Percentiles rank a stretch among this genome's conserved stretches.
Conservation (phyloP, 2,329 filamentous ascomycete genomes). For the Exophiala viscosa region DNA sequence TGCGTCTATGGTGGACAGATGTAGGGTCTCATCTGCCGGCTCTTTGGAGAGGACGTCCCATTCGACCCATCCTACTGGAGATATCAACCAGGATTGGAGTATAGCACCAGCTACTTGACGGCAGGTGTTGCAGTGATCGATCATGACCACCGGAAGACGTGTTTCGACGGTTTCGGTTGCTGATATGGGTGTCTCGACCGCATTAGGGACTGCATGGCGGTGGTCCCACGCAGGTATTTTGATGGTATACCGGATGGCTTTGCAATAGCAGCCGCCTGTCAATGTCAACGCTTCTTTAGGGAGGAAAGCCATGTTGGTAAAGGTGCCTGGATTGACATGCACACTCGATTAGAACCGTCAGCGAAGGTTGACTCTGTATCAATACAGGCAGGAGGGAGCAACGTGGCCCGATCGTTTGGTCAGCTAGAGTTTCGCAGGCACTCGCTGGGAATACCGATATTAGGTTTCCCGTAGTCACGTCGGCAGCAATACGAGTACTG, state of each 20-base stretch:
- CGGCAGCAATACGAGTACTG: too few relatives aligned
- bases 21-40: neutral
- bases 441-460: too few relatives aligned
- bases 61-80: conserved; percentile 29
- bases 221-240: conserved; percentile 23
- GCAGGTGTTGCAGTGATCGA: conserved; percentile 32
- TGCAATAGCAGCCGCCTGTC: conserved; percentile 32
- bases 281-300: conserved; percentile 24
- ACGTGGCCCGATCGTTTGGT: too few relatives aligned
- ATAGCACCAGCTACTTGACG: conserved; percentile 25
- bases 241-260: conserved; percentile 30
- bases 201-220: conserved; percentile 16
- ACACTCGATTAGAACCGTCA: too few relatives aligned
- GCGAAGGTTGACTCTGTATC: too few relatives aligned
- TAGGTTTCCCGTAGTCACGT: too few relatives aligned
- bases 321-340: neutral
- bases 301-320: conserved; percentile 15
- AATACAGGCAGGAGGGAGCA: too few relatives aligned
- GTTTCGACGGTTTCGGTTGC: conserved; percentile 18
- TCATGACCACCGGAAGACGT: conserved; percentile 25
- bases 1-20: conserved; percentile 12
- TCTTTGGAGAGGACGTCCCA: conserved; percentile 24
- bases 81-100: conserved; percentile 31
- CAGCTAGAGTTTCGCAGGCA: too few relatives aligned
- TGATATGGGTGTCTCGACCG: conserved; percentile 15